Evolutionary conservation across 768 basidiomycete species (phyloP), one percentile per base, ranked within the genome.

Genomic region (Boletus reticuloceps): DNA sequence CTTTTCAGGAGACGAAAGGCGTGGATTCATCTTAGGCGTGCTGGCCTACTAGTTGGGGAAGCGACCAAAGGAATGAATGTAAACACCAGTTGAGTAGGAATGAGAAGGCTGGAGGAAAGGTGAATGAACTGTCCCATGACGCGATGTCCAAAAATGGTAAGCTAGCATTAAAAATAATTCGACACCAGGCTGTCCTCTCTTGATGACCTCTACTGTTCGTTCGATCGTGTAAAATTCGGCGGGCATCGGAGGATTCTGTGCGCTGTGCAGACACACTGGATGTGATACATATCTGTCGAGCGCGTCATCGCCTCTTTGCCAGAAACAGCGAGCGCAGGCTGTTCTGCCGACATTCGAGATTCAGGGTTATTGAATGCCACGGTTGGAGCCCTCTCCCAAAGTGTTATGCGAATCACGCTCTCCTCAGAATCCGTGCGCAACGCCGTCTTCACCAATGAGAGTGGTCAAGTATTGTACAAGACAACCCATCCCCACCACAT

Each of bases 191-290:
- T n/a, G n/a, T n/a, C n/a, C 20, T 20, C 20, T 20, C 20, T 20
- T 20, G 22, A 22, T 22, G 22, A 22, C 3, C 22, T 22, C 62
- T 4, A 80, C 78, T 2, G 90, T 93, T 55, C 82, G 72, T 19
- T 82, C 75, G 56, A 94, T 83, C 62, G 94, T 91, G 60, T 91
- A 95, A 50, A 84, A 87, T 4, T 83, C 75, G 34, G 81, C 79
- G 41, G 41, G 93, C 77, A 22, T 81, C 75, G 3, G 70, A 68
- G 4, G 46, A 50, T 17, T 49, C 56, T 5, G 51, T 29, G 27
- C 67, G 65, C 32, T 71, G 63, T 11, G 72, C 69, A n/a, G 75
- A 73, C 14, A 9, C 22, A 3, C 22, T 22, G 22, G 22, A 22
- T 22, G 22, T 22, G 22, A 22, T 22, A 22, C 22, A 85, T 65